Evolutionary conservation across 164 flowering plant species (phyloP).

Genomic region (Aristolochia contorta): DNA sequence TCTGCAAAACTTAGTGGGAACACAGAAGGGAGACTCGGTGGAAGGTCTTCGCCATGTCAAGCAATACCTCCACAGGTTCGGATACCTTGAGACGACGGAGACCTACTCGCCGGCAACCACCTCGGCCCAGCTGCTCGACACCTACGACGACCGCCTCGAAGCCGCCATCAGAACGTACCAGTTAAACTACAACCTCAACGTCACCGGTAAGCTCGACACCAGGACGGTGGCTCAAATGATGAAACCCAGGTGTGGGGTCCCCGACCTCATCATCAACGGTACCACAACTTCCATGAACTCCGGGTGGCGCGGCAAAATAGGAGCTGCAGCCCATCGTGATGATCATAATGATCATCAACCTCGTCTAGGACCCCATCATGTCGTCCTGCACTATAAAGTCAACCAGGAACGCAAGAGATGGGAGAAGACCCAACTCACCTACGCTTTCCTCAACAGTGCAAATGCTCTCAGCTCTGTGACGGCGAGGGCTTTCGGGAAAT

Average conservation of each 20-base stretch:
- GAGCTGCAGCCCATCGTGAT: too few species aligned
- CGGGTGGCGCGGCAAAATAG: too few species aligned
- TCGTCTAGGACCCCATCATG: conserved; percentile 6
- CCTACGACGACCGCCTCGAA: conserved; percentile 19
- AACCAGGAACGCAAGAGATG: conserved; percentile 41
- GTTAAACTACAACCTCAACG: conserved; percentile 16
- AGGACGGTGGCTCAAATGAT: conserved; percentile 9
- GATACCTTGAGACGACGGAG: too few species aligned
- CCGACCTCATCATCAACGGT: conserved; percentile 21
- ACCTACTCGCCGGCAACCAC: too few species aligned
- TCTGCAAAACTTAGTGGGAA: conserved; percentile 1
- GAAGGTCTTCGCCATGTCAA: conserved; percentile 1
- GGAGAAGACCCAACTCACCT: conserved; percentile 41
- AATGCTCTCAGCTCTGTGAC: conserved; percentile 32
- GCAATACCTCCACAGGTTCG: conserved; percentile 2
- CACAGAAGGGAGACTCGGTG: background rate
- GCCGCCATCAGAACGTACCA: conserved; percentile 23
- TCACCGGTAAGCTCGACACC: conserved; percentile 16
- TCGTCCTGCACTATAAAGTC: conserved; percentile 25
- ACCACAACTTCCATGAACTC: conserved; percentile 2
- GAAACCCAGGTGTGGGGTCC: conserved; percentile 19
- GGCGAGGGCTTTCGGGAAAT: conserved; percentile 39
- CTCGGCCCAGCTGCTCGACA: background rate
- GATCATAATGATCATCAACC: too few species aligned
- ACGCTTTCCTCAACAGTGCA: conserved; percentile 34